Percentiles rank a stretch among this genome's conserved stretches.
These are phyloP conservation scores for Schizophyllum commune DNA, from an alignment of 1,284 basidiomycete species.

Conservation along the genomic window DNA sequence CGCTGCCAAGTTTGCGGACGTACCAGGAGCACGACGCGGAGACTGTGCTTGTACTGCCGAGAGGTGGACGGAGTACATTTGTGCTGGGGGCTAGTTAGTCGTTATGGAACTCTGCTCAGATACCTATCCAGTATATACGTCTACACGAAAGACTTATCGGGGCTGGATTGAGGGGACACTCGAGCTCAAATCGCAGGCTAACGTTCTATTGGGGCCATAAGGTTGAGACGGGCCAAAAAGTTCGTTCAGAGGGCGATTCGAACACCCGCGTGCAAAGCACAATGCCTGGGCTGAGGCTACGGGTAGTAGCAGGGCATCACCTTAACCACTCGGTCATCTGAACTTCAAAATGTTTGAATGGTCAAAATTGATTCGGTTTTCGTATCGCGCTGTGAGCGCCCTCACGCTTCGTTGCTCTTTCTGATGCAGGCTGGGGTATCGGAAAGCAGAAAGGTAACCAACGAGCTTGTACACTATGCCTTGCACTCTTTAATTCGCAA, in stretches of 20 bases:
- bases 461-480: too few relatives aligned
- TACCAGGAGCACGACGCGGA: conserved; percentile 74
- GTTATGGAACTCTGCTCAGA: too few relatives aligned
- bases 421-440: too few relatives aligned
- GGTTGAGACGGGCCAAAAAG: conserved; percentile 5
- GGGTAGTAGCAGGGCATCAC: conserved; percentile 75
- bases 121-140: too few relatives aligned
- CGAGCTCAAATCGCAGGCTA: neutral
- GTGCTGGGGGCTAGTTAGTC: conserved; percentile 57
- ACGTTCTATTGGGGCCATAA: neutral
- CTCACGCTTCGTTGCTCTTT: too few relatives aligned
- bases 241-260: conserved; percentile 55
- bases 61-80: conserved; percentile 74
- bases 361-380: conserved; percentile 12
- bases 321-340: conserved; percentile 65
- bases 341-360: neutral
- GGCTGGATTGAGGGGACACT: too few relatives aligned
- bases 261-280: conserved; percentile 81
- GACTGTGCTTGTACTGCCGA: conserved; percentile 62
- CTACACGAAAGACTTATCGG: too few relatives aligned
- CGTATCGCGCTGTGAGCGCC: conserved; percentile 23
- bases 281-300: conserved; percentile 48
- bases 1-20: conserved; percentile 59
- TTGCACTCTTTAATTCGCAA: too few relatives aligned
- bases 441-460: too few relatives aligned